Base-by-base conservation (phyloP, 805 yeast species). In the Saccharomyces kudriavzevii region DNA sequence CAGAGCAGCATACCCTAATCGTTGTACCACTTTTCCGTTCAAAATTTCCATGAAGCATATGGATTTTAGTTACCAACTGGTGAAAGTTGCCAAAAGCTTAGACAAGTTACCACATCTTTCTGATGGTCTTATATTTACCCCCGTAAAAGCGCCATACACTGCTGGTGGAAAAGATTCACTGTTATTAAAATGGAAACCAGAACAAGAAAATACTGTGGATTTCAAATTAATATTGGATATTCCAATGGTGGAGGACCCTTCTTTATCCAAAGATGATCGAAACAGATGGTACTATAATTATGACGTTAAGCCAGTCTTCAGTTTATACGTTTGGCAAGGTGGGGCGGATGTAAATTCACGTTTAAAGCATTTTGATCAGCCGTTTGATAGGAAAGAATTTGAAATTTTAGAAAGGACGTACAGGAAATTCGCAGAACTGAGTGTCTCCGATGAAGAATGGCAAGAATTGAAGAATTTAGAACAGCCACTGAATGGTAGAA, bases 171-270 rank as follows among this genome's bases (percentile, higher is more conserved):
- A 98, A 0, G 98, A 94, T 68, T 78, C 82, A 0, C 81, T 89
- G 5, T 74, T 94, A 49, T 72, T 94, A 52, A 94, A 95, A 70
- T 94, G 99, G 99, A 94, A 94, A 65, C 98, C 99, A 2, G 89
- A 96, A 11, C 88, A 88, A 57, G 99, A 92, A 69, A 95, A 94
- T 62, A 86, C 97, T 0, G 81, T 95, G 47, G 99, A 94, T 70
- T 94, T 89, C 70, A 84, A 84, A 65, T 69, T 94, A 55, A 72
- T 85, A 28, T 69, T 73, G 27, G 73, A 74, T 46, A 66, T 68
- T 40, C 70, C 70, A 4, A 54, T 62, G 61, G 71, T 64, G 0
- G 70, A 68, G 50, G 72, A 69, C 47, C 55, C 62, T 22, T 60
- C 71, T 4, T 35, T 64, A 24, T 63, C 67, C 2, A 80, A 81